Evolutionary conservation across 495 filamentous ascomycete genomes (phyloP), one percentile per base, ranked within the genome.

Genomic region (Neurospora sp.): DNA sequence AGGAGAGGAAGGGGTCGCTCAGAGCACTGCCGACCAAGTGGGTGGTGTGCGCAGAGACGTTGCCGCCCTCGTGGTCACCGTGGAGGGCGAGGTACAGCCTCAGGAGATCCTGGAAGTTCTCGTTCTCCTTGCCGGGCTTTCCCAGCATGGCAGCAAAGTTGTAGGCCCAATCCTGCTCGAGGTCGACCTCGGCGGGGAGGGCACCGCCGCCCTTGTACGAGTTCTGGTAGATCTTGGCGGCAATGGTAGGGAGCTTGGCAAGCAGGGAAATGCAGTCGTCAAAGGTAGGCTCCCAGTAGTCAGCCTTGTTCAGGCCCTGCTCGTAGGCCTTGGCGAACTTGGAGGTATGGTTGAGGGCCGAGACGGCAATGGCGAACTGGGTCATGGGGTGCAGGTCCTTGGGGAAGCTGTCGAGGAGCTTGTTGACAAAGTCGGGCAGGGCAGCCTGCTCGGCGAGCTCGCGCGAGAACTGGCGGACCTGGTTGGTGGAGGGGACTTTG

Each of bases 201-300:
- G 90, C 86, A 59, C 92, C 92, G 73, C 92, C 92, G 68, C 91
- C 91, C 69, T 84, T 85, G 82, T 94, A 95, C 6, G 91, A 87
- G 81, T 94, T 94, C 74, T 96, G 93, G 86, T 98, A 97, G 78
- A 99, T 97, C 79, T 97, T 95, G 37, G 96, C 96, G 37, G 96
- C 96, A 78, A 99, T 94, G 71, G 93, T 94, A 73, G 96, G 96
- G 16, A 99, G 91, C 85, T 99, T 99, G 70, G 96, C 96, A 35
- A 99, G 89, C 65, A 99, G 88, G 59, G 90, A 91, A 79, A 99
- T 97, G 78, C 90, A 89, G 85, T 99, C 96, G 82, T 99, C 96
- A 81, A 97, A 99, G 72, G 92, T 97, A 31, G 94, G 94, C 82
- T 99, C 96, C 96, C 96, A 99, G 88, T 98, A 98, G 76, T 97